Evolutionary conservation across 805 yeast species (phyloP), one percentile per base, ranked within the genome.

Genomic region (Sugiyamaella boreocaroliniensis): DNA sequence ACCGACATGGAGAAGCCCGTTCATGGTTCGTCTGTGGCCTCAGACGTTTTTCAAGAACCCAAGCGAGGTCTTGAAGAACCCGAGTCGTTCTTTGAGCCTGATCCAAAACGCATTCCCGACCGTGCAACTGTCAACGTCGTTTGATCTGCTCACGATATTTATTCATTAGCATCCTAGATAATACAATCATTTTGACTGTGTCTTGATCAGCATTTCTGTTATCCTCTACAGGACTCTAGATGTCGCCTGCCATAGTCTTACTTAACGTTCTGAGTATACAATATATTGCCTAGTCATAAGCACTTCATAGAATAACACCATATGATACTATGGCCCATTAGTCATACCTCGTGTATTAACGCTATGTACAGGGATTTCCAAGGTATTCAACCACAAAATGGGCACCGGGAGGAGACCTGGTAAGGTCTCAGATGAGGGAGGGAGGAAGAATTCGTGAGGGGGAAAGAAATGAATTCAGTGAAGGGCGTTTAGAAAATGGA

Each of bases 401-500:
- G 26, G 26, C 26, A 22, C 26, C 26, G 6, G 26, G 26, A 22
- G 26, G 26, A 22, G 26, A 22, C 26, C 26, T 6, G 6, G 26
- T 22, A 9, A 9, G 37, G 37, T 32, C 37, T 22, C 37, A 9
- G 37, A 32, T 32, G 37, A 32, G 12, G n/a, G 37, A 10, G n/a
- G n/a, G 37, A 32, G 37, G n/a, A 10, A 10, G 37, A 32, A 14
- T 10, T 10, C 37, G n/a, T 32, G n/a, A 32, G 11, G 37, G 10
- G 37, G 37, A 9, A 9, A 9, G 37, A 14, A 4, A 10, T 10
- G 12, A 9, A 32, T 10, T 10, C 37, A 32, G 32, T 7, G 32
- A 32, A 4, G 37, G n/a, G 29, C 34, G 45, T 42, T 53, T 55
- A 51, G 34, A 59, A 62, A 43, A 62, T 53, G 22, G 57, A 47